These are phyloP conservation scores for Phoma herbarum DNA, from an alignment of 2,329 filamentous ascomycete species.

Conservation along the genomic window DNA sequence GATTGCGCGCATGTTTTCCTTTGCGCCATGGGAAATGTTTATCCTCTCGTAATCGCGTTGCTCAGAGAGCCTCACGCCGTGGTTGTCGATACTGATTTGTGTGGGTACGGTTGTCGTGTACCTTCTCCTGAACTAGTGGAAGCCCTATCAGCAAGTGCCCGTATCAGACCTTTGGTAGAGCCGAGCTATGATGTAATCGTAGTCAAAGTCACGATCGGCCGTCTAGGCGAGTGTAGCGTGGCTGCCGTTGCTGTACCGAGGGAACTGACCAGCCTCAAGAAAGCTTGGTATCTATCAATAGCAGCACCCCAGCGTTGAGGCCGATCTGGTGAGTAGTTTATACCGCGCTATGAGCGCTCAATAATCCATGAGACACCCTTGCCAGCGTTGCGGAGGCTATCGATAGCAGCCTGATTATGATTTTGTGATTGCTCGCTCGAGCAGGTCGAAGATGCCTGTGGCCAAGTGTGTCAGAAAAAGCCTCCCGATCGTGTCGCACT, in stretches of 20 bases:
- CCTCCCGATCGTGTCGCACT: conserved; percentile 1
- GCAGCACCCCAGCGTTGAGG: conserved; percentile 8
- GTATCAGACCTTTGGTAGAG: conserved; percentile 1
- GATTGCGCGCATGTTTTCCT: conserved; percentile 10
- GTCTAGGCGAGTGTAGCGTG: conserved; percentile 19
- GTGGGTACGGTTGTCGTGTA: conserved; percentile 13
- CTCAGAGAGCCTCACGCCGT: not conserved
- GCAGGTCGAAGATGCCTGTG: not conserved
- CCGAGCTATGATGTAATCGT: conserved; percentile 25
- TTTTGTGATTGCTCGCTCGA: not conserved
- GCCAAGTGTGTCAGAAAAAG: conserved; percentile 1
- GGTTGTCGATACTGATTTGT: conserved; percentile 16
- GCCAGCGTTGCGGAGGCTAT: conserved; percentile 1
- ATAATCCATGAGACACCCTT: conserved; percentile 1
- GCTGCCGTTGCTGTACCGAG: conserved; percentile 16
- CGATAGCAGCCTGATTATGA: conserved; percentile 5
- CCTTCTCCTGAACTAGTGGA: conserved; percentile 13
- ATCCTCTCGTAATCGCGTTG: conserved; percentile 3
- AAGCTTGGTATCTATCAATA: conserved; percentile 27
- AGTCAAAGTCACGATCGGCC: conserved; percentile 10
- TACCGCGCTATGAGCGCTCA: conserved; percentile 13
- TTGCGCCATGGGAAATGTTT: conserved; percentile 7
- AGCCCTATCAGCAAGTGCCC: conserved; percentile 15
- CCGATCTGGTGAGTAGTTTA: not conserved
- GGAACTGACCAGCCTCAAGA: conserved; percentile 15